Conservation (phyloP, 2,329 filamentous ascomycete species). For the Hansfordia pulvinata region DNA sequence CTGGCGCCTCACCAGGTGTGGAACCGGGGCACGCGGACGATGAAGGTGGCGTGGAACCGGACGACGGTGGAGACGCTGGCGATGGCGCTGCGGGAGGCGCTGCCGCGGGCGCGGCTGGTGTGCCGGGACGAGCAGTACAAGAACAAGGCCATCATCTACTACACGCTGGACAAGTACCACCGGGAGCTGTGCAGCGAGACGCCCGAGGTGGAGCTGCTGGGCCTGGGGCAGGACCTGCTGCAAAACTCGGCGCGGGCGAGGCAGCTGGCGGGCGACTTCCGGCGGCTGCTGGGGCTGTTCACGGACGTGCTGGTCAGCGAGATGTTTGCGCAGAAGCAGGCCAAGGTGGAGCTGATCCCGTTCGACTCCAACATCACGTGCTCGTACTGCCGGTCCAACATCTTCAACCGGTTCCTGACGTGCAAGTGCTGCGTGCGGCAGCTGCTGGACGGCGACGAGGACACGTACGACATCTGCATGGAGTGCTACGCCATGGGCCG, state of each 20-base stretch:
- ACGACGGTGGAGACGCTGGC: constrained; percentile 86
- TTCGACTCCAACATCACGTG: constrained; percentile 91
- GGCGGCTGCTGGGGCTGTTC: constrained; percentile 63
- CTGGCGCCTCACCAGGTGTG: constrained; percentile 94
- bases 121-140: constrained; percentile 98
- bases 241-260: constrained; percentile 36
- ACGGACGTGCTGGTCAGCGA: constrained; percentile 73
- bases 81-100: constrained; percentile 70
- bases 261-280: constrained; percentile 74
- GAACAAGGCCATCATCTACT: constrained; percentile 92
- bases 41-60: constrained; percentile 97
- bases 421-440: constrained; percentile 70
- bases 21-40: constrained; percentile 90
- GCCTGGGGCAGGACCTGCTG: constrained; percentile 28
- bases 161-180: constrained; percentile 68
- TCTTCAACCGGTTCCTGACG: constrained; percentile 93
- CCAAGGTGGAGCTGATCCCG: constrained; percentile 58
- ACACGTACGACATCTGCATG: constrained; percentile 95
- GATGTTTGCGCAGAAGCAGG: constrained; percentile 64
- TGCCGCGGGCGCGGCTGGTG: constrained; percentile 79
- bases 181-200: constrained; percentile 38
- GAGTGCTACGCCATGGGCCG: constrained; percentile 97
- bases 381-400: constrained; percentile 89
- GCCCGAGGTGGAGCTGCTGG: constrained; percentile 30
- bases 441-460: constrained; percentile 53